Evolutionary conservation across 23 red algal genomes (phyloP), one percentile per base, ranked within the genome.

Genomic region (Agarophyton chilense): DNA sequence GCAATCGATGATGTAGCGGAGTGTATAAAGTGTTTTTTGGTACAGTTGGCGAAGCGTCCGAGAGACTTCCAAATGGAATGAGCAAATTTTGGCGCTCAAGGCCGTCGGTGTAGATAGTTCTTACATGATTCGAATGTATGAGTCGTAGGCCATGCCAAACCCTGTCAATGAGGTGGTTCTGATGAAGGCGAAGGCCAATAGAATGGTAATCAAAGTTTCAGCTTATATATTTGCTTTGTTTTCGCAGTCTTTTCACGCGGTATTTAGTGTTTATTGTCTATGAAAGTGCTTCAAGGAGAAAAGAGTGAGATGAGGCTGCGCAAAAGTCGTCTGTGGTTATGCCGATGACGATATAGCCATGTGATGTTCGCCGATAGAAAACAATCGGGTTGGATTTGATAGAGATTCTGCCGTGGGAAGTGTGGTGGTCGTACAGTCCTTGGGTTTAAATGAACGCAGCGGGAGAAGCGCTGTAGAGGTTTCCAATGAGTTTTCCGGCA

Each of bases 291-390:
- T 75, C 82, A 44, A 80, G 68, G 26, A 49, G 43, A 8, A 21
- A 8, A 39, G n/a, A 6, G 29, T 5, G 5, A 3, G 57, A 51
- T 3, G 80, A 57, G n/a, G 54, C 36, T 32, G 45, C 58, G 13
- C 67, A 4, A 19, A 84, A 84, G 60, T 84, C 80, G 44, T 84
- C 80, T n/a, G 55, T 84, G 25, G 46, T 84, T 0, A 53, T 61
- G 24, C 4, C 79, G 17, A 47, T 65, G 26, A 66, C 10, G 35
- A 46, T 61, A 17, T 44, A 40, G 10, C 16, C 79, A 26, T 11
- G 39, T 1, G 25, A 3, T 1, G 21, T 70, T 26, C 2, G 10
- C 14, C 47, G 31, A 38, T 70, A 25, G 47, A 33, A 84, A 1
- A 84, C 10, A 38, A 35, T 58, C 1, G 80, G 60, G 32, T 84